Conservation (phyloP, 768 basidiomycete genomes). For the Auriscalpium microsporum region DNA sequence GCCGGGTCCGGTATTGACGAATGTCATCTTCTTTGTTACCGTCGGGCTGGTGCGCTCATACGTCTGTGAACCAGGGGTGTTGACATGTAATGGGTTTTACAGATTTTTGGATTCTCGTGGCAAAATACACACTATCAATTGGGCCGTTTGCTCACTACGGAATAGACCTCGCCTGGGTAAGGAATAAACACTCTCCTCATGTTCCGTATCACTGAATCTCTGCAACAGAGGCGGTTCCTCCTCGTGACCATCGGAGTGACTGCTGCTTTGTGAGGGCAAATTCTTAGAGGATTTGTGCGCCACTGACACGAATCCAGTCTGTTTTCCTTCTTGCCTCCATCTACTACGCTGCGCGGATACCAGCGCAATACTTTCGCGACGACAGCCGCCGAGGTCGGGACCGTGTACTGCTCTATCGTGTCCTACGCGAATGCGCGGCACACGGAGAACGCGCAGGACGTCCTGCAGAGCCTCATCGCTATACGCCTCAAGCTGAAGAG, state of each 20-base stretch:
- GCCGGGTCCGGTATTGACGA: constrained; percentile 66
- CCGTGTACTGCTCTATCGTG: constrained; percentile 67
- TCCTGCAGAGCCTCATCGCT: constrained; percentile 61
- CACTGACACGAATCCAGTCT: constrained; percentile 31
- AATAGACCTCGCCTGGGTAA: constrained; percentile 63
- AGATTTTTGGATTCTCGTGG: constrained; percentile 73
- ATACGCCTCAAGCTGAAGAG: constrained; percentile 67
- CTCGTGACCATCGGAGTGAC: constrained; percentile 65
- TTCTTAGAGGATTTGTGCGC: constrained; percentile 17
- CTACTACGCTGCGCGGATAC: constrained; percentile 65
- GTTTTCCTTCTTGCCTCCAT: constrained; percentile 67
- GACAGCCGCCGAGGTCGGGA: constrained; percentile 57
- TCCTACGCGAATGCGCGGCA: constrained; percentile 55
- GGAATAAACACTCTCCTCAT: constrained; percentile 4
- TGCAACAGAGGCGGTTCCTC: constrained; percentile 50
- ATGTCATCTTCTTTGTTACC: constrained; percentile 61
- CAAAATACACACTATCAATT: constrained; percentile 44
- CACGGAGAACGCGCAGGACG: constrained; percentile 42
- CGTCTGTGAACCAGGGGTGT: not conserved
- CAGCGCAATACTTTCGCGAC: constrained; percentile 65
- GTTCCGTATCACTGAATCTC: not conserved
- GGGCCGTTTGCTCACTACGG: constrained; percentile 51
- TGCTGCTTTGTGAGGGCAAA: constrained; percentile 53
- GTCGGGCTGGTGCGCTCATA: constrained; percentile 41
- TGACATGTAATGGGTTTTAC: not conserved